Conservation (phyloP, 495 filamentous ascomycete genomes). For the Bryoglossum gracile region DNA sequence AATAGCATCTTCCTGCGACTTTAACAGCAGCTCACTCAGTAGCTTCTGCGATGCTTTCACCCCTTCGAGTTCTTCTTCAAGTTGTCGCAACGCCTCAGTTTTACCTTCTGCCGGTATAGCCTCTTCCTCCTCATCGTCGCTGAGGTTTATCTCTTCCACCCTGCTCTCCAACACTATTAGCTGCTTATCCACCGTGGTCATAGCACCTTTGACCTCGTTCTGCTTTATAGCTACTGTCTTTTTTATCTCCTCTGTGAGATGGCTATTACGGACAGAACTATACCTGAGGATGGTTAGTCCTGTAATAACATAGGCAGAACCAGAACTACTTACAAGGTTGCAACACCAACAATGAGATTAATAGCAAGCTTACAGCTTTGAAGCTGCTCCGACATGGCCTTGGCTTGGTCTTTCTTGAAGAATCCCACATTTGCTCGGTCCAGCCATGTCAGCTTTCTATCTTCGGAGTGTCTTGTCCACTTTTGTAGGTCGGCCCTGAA, state of each 20-base stretch:
- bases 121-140: constrained; percentile 21
- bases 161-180: constrained; percentile 25
- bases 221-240: constrained; percentile 26
- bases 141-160: constrained; percentile 27
- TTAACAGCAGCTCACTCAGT: constrained; percentile 28
- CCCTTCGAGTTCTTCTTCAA: constrained; percentile 27
- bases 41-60: constrained; percentile 27
- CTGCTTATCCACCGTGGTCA: constrained; percentile 27
- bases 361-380: constrained; percentile 29
- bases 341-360: constrained; percentile 28
- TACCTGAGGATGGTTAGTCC: constrained; percentile 25
- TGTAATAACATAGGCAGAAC: constrained; percentile 10
- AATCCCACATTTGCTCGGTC: constrained; percentile 32
- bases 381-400: constrained; percentile 33
- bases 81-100: constrained; percentile 26
- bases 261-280: constrained; percentile 27
- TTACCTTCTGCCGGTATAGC: constrained; percentile 18
- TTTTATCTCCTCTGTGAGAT: constrained; percentile 27
- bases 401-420: constrained; percentile 29
- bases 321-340: constrained; percentile 28
- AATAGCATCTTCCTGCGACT: constrained; percentile 28
- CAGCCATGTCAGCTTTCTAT: constrained; percentile 30
- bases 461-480: constrained; percentile 34
- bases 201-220: constrained; percentile 25
- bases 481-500: constrained; percentile 30